Evolutionary conservation across 352 stramenopile species (phyloP), one percentile per base, ranked within the genome.

Genomic region (Globisporangium alternatum): DNA sequence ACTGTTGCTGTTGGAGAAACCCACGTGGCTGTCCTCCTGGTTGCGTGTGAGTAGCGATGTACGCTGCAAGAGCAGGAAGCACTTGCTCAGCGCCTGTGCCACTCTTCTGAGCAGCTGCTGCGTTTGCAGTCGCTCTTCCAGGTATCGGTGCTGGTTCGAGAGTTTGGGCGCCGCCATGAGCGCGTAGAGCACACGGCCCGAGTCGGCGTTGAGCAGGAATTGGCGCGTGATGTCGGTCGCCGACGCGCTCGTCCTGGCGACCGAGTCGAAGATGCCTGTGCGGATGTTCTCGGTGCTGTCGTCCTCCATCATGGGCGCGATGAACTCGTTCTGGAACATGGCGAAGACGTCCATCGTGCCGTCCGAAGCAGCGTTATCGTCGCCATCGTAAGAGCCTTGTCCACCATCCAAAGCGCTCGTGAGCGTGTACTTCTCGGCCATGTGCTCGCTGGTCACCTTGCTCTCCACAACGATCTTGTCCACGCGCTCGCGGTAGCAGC

Each of bases 351-450:
- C 71, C 41, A 76, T 58, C 5, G 79, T 84, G 4, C 54, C 56
- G 43, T 66, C 56, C 0, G 3, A 43, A 3, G 3, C 21, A 33
- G 35, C 22, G 1, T n/a, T 39, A 31, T 21, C 28, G 19, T 9
- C 6, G 6, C 17, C 10, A 45, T 15, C 41, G 6, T 21, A 19
- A 28, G 33, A 7, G 7, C 57, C 25, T 5, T 30, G 30, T 30
- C 52, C 43, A 5, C 70, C 59, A 10, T 53, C 52, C 13, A 89
- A 58, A 22, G 78, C 80, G 7, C 44, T 81, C 9, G 76, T 67
- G 28, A 89, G 67, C 21, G 78, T 88, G 64, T 89, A 89, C 15
- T 73, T 66, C 37, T 86, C 75, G 0, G 76, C 80, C 67, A 75
- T 85, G 1, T 55, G 57, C 22, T 74, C 64, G 0, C 62, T 68